Percentiles rank a stretch among this genome's conserved stretches.
Conservation (phyloP, 2,329 filamentous ascomycete genomes). For the Cercospora zeina region DNA sequence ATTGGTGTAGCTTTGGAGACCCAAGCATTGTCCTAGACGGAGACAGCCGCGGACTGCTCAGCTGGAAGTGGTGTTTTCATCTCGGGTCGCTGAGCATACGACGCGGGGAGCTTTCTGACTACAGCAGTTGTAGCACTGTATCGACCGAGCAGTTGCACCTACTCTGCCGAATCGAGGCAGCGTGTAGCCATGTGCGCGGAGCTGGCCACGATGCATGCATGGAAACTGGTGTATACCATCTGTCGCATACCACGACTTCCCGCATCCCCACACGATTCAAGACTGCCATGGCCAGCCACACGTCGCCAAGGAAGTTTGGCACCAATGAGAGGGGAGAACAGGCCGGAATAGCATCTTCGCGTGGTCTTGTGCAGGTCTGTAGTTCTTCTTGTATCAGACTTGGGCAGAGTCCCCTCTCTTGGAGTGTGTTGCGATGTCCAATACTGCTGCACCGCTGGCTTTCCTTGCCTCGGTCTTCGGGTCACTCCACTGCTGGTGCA, state of each 20-base stretch:
- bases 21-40: not conserved
- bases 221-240: not conserved
- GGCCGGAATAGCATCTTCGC: not conserved
- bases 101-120: not conserved
- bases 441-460: not conserved
- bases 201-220: not conserved
- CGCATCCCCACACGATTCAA: conserved; percentile 3
- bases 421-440: conserved; percentile 1
- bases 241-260: not conserved
- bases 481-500: not conserved
- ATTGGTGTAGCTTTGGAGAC: not conserved
- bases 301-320: conserved; percentile 1
- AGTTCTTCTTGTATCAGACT: conserved; percentile 7
- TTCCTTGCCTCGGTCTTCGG: conserved; percentile 1
- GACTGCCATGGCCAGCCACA: conserved; percentile 2
- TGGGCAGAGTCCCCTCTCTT: conserved; percentile 4
- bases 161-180: not conserved
- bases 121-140: not conserved
- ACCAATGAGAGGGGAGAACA: not conserved
- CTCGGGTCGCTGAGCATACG: not conserved
- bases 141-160: not conserved
- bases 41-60: not conserved
- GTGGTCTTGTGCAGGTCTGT: conserved; percentile 5
- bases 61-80: not conserved
- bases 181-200: not conserved